Conservation (phyloP, 1,284 basidiomycete species). For the Chalciporus piperatoides region DNA sequence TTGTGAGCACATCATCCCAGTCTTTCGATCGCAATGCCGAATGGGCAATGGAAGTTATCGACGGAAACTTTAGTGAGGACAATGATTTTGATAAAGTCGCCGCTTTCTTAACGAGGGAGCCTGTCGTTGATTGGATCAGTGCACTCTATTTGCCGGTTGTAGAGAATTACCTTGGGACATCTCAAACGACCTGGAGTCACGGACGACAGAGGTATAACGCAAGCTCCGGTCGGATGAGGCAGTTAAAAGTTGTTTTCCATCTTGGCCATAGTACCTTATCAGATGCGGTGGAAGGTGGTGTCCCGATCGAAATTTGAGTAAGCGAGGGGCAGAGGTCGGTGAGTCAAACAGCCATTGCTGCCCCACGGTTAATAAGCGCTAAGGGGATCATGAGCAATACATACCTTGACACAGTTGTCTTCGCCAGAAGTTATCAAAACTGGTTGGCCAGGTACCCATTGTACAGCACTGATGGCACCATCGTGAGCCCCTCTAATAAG, state of each 20-base stretch:
- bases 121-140: constrained; percentile 35
- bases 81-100: constrained; percentile 76
- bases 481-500: constrained; percentile 86
- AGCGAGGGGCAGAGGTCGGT: constrained; percentile 76
- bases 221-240: constrained; percentile 86
- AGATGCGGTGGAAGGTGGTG: constrained; percentile 90
- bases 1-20: constrained; percentile 96
- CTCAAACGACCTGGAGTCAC: constrained; percentile 92
- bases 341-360: constrained; percentile 99
- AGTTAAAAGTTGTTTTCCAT: constrained; percentile 92
- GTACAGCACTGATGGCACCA: constrained; percentile 70
- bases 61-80: constrained; percentile 77
- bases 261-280: constrained; percentile 93
- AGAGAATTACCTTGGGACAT: constrained; percentile 77
- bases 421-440: constrained; percentile 83
- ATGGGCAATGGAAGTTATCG: constrained; percentile 75
- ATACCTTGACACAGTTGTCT: constrained; percentile 91
- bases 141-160: not conserved
- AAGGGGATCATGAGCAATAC: not conserved
- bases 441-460: constrained; percentile 91
- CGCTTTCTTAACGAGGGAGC: constrained; percentile 84
- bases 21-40: constrained; percentile 85
- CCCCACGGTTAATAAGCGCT: constrained; percentile 11
- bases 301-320: constrained; percentile 90
- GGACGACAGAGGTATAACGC: constrained; percentile 87